Evolutionary conservation across 2,329 filamentous ascomycete genomes (phyloP), one percentile per base, ranked within the genome.

Genomic region (Fusarium sp.): DNA sequence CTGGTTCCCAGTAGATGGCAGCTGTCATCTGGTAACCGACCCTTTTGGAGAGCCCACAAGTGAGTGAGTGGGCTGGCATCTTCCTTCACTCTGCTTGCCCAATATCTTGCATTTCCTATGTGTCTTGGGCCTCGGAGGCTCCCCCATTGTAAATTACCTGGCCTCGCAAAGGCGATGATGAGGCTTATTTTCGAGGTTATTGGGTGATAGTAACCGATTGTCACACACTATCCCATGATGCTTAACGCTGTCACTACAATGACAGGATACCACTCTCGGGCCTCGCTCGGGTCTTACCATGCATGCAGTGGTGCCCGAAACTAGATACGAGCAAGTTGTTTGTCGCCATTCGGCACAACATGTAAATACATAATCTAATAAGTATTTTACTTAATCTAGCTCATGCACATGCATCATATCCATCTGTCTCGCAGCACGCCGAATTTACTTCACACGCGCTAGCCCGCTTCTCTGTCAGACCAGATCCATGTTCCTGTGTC

Each of bases 401-500:
- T 28, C 49, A 59, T 66, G 49, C 39, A 39, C 55, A 56, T 61
- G 38, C 49, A 26, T 57, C 36, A 36, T 24, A 60, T 45, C 41
- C 42, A 56, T 47, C 35, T 52, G 42, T 33, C 39, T 72, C 47
- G 35, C 35, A 72, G 41, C 54, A 60, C 55, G 62, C 45, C 55
- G 57, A 75, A 35, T 73, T 26, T 60, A 74, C 45, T 51, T 39
- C 52, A 61, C 39, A 59, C 63, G 35, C 42, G 58, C 35, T 57
- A 66, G 41, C 17, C 26, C 22, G 49, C 26, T 42, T 35, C 33
- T 48, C 35, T 22, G 49, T 44, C 49, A 44, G 33, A 33, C 31
- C 18, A 51, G 36, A 66, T 68, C 39, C 56, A 65, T 57, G 59
- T 28, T 54, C 20, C 55, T 48, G 54, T 48, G 49, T 54, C 31